phyloP scores from a whole-genome alignment of 1,284 basidiomycete species.

The Anthracocystis walkeri region DNA sequence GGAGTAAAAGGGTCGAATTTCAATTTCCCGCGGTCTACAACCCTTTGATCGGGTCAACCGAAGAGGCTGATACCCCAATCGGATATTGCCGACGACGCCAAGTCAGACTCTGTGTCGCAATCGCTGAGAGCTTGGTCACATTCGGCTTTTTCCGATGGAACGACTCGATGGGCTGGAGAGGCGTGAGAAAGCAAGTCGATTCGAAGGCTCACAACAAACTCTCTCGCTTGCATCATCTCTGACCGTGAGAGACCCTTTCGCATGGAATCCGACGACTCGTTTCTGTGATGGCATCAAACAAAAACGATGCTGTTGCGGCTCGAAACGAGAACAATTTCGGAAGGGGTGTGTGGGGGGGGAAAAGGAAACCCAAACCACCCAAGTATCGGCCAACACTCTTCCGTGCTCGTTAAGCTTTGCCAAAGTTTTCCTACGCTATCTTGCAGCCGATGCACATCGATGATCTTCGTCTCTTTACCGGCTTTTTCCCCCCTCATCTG shows the following conservation, averaged over 20 bases:
- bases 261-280: constrained; percentile 1
- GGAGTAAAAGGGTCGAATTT: too few relatives aligned
- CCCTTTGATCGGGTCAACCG: too few relatives aligned
- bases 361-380: not conserved
- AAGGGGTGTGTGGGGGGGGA: too few relatives aligned
- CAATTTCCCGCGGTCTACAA: too few relatives aligned
- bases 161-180: too few relatives aligned
- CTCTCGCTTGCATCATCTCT: not conserved
- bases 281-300: not conserved
- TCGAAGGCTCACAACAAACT: not conserved
- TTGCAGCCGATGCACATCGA: constrained; percentile 5
- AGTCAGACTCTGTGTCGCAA: too few relatives aligned
- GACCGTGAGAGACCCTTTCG: constrained; percentile 3
- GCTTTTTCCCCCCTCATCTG: not conserved
- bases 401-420: constrained; percentile 14
- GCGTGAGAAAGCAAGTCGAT: not conserved
- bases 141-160: not conserved
- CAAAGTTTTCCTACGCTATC: not conserved
- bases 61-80: too few relatives aligned
- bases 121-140: not conserved
- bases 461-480: not conserved
- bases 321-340: not conserved
- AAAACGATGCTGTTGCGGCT: not conserved
- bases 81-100: too few relatives aligned
- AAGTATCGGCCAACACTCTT: constrained; percentile 20